Conservation (phyloP, 2,329 filamentous ascomycete species). For the Alternaria gansuensis region DNA sequence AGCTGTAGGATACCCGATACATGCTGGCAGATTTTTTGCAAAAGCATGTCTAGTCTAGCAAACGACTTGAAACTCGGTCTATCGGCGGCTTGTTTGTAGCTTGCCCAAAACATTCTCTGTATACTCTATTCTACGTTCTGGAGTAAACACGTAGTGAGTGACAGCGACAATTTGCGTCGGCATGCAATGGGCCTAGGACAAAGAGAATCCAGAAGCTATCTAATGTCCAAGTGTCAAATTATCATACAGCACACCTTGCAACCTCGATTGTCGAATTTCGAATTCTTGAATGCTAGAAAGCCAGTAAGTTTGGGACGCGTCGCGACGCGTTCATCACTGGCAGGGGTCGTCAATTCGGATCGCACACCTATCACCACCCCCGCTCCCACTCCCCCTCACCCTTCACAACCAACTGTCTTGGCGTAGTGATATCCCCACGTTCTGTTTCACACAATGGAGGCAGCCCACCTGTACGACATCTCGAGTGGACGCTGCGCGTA, state of each 20-base stretch:
- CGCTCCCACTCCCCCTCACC: slow-evolving; percentile 7
- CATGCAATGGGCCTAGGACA: neutral
- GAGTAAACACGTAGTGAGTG: neutral
- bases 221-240: neutral
- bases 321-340: slow-evolving; percentile 1
- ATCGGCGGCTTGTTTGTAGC: neutral
- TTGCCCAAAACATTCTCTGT: neutral
- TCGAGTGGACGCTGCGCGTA: slow-evolving; percentile 33
- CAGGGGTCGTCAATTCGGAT: slow-evolving; percentile 2
- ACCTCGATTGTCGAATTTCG: neutral
- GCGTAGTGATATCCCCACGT: neutral
- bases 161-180: neutral
- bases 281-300: neutral
- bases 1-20: neutral
- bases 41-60: neutral
- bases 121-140: neutral
- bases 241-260: neutral
- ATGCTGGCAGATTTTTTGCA: neutral
- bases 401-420: neutral
- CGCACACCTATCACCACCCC: slow-evolving; percentile 12
- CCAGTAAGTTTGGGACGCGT: neutral
- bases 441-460: slow-evolving; percentile 34
- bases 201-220: neutral
- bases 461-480: slow-evolving; percentile 2
- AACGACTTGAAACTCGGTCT: neutral